Evolutionary conservation across 768 basidiomycete genomes (phyloP).

Genomic region (Boletus fagicola): DNA sequence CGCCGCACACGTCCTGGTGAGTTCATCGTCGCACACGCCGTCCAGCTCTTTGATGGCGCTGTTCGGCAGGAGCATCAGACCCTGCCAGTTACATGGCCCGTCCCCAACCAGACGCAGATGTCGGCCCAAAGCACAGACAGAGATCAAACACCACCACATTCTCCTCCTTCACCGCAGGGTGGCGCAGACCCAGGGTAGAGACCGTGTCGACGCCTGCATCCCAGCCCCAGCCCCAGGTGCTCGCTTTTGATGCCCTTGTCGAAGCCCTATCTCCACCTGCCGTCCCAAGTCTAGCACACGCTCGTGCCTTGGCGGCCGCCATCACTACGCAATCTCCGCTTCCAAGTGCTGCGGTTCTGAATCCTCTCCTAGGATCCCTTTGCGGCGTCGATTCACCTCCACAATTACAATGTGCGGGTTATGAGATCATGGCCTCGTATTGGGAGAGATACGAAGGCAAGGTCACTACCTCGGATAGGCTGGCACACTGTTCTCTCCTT

Average conservation of each 20-base stretch:
- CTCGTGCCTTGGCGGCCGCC: constrained; percentile 53
- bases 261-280: constrained; percentile 46
- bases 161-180: constrained; percentile 35
- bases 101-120: constrained; percentile 33
- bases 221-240: constrained; percentile 26
- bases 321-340: constrained; percentile 54
- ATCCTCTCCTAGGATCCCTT: constrained; percentile 58
- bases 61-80: constrained; percentile 15
- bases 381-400: constrained; percentile 54
- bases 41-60: constrained; percentile 3
- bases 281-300: constrained; percentile 66
- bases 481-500: constrained; percentile 66
- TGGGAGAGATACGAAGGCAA: constrained; percentile 55
- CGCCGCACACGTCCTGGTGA: constrained; percentile 12
- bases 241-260: constrained; percentile 46
- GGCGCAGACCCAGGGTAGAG: constrained; percentile 38
- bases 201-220: constrained; percentile 27
- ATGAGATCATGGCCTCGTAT: constrained; percentile 69
- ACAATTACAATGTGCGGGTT: constrained; percentile 64
- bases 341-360: constrained; percentile 51
- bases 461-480: constrained; percentile 54
- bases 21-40: constrained; percentile 5
- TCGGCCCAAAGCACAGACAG: constrained; percentile 33
- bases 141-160: constrained; percentile 46
- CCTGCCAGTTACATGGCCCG: constrained; percentile 29